Evolutionary conservation across 768 basidiomycete species (phyloP).

Genomic region (Zangia roseola): DNA sequence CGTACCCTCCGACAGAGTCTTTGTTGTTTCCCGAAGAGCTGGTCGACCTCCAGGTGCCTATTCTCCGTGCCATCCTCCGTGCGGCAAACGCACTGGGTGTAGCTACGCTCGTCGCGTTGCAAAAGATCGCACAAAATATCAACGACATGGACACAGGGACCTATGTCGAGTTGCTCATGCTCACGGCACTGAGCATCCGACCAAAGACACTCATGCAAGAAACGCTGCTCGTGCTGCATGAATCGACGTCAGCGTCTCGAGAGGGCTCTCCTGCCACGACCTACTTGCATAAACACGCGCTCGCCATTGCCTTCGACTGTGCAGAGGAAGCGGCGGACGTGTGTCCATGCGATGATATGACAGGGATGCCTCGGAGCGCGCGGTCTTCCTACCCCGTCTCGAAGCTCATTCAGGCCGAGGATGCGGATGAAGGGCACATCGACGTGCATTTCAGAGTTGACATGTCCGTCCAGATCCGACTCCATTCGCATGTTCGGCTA

Average conservation of each 20-base stretch:
- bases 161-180: slow-evolving; percentile 55
- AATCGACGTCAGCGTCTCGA: slow-evolving; percentile 34
- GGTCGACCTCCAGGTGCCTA: slow-evolving; percentile 21
- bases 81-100: slow-evolving; percentile 55
- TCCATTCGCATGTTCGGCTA: slow-evolving; percentile 67
- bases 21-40: slow-evolving; percentile 34
- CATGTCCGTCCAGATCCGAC: slow-evolving; percentile 43
- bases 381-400: slow-evolving; percentile 36
- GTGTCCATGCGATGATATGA: slow-evolving; percentile 61
- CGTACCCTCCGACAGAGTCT: slow-evolving; percentile 43
- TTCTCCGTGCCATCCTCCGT: slow-evolving; percentile 50
- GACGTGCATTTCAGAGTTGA: slow-evolving; percentile 59
- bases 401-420: slow-evolving; percentile 24
- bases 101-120: slow-evolving; percentile 56
- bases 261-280: slow-evolving; percentile 23
- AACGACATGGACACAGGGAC: slow-evolving; percentile 36
- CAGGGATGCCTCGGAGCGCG: slow-evolving; percentile 46
- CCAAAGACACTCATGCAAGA: slow-evolving; percentile 55
- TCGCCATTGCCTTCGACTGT: slow-evolving; percentile 59
- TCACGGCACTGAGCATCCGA: slow-evolving; percentile 51
- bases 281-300: slow-evolving; percentile 56
- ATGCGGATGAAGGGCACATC: slow-evolving; percentile 34
- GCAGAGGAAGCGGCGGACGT: slow-evolving; percentile 66
- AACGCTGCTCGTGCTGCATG: slow-evolving; percentile 57
- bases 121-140: slow-evolving; percentile 51